These are phyloP conservation scores for Phytopythium vexans DNA, from an alignment of 352 stramenopile genomes.

Conservation along the genomic window DNA sequence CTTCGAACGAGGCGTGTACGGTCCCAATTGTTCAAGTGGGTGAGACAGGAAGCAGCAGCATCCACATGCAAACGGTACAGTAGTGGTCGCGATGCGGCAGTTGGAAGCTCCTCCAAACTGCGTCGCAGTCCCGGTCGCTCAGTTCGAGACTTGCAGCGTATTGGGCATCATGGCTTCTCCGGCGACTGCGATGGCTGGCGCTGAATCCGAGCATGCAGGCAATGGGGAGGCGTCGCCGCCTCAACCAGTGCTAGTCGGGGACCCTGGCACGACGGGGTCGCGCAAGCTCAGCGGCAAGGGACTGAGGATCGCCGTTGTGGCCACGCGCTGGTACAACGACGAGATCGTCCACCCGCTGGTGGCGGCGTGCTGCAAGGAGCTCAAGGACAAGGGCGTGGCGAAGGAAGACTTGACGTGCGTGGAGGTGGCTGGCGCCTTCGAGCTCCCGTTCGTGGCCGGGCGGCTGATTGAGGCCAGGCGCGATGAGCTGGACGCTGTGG, in stretches of 20 bases:
- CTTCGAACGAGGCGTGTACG: no score
- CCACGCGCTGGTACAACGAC: slow-evolving; percentile 59
- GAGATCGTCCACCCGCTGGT: slow-evolving; percentile 47
- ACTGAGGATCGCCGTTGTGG: slow-evolving; percentile 51
- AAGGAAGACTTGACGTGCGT: slow-evolving; percentile 40
- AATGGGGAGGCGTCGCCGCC: slow-evolving; percentile 10
- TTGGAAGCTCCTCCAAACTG: background rate
- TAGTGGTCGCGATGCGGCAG: background rate
- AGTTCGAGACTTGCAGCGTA: no score
- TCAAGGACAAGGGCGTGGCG: slow-evolving; percentile 53
- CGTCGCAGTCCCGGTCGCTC: no score
- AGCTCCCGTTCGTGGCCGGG: slow-evolving; percentile 93
- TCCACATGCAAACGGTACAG: no score
- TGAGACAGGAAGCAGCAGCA: no score
- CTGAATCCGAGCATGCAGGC: slow-evolving; percentile 11
- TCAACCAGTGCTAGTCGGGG: slow-evolving; percentile 31
- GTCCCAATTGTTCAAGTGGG: no score
- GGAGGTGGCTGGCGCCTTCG: slow-evolving; percentile 92
- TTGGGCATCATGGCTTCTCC: slow-evolving; percentile 6
- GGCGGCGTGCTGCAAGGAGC: slow-evolving; percentile 44
- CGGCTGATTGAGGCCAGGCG: slow-evolving; percentile 66
- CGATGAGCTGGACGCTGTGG: slow-evolving; percentile 91
- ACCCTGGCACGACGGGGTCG: slow-evolving; percentile 23
- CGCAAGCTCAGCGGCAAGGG: slow-evolving; percentile 26
- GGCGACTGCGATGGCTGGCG: slow-evolving; percentile 3